Evolutionary conservation across 2,329 filamentous ascomycete species (phyloP).

Genomic region (Verticillium albo-atrum): DNA sequence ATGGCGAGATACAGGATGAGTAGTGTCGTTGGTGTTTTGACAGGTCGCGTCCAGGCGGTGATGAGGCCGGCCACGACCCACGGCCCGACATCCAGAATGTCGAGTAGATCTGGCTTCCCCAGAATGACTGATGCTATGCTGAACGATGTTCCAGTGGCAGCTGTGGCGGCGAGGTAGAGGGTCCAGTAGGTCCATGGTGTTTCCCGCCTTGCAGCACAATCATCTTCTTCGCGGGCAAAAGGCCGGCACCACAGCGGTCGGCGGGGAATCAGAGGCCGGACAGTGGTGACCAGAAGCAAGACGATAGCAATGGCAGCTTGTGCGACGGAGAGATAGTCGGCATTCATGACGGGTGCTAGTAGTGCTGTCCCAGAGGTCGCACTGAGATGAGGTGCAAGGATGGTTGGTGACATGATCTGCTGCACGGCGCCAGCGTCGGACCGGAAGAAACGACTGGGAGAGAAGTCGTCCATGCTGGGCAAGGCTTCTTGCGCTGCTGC

Average conservation of each 20-base stretch:
- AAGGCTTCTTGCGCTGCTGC: not conserved
- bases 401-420: not conserved
- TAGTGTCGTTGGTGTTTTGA: slow-evolving; percentile 35
- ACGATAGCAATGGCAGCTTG: slow-evolving; percentile 24
- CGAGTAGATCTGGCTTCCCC: slow-evolving; percentile 17
- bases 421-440: not conserved
- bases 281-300: slow-evolving; percentile 22
- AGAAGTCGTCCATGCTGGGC: not conserved
- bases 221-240: slow-evolving; percentile 35
- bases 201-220: slow-evolving; percentile 6
- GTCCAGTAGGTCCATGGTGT: slow-evolving; percentile 35
- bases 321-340: slow-evolving; percentile 10
- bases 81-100: slow-evolving; percentile 30
- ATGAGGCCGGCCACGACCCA: slow-evolving; percentile 34
- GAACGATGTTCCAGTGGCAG: slow-evolving; percentile 27
- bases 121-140: slow-evolving; percentile 24
- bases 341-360: not conserved
- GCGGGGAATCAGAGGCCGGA: slow-evolving; percentile 17
- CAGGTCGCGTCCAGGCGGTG: slow-evolving; percentile 31
- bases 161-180: slow-evolving; percentile 25
- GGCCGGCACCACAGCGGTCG: slow-evolving; percentile 36
- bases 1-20: slow-evolving; percentile 32
- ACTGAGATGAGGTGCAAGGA: not conserved
- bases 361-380: not conserved
- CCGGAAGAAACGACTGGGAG: not conserved